Conservation (phyloP, 805 yeast species). For the Saccharomyces kudriavzevii region DNA sequence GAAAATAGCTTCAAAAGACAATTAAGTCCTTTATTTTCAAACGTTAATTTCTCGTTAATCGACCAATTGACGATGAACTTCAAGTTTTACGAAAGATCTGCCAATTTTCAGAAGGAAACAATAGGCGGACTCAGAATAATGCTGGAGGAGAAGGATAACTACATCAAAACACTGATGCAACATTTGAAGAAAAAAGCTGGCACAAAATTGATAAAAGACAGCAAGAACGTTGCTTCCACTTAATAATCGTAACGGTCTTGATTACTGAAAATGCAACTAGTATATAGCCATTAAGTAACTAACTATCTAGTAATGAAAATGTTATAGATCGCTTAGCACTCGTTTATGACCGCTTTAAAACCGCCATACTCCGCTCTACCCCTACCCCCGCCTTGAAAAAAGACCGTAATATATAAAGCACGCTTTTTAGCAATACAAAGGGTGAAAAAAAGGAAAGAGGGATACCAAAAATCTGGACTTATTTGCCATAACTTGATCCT, state of each 20-base stretch:
- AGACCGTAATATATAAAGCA: not conserved
- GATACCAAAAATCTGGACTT: not conserved
- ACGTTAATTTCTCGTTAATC: not conserved
- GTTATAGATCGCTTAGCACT: not conserved
- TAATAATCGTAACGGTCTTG: not conserved
- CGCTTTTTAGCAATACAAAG: slow-evolving; percentile 1
- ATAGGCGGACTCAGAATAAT: not conserved
- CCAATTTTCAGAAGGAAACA: not conserved
- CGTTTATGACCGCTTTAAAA: not conserved
- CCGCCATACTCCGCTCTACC: not conserved
- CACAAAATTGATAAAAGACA: not conserved
- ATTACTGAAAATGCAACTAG: not conserved
- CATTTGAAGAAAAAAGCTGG: not conserved
- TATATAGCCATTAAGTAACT: not conserved
- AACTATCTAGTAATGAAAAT: not conserved
- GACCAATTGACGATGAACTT: not conserved
- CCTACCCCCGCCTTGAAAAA: not conserved
- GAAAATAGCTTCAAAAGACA: not conserved
- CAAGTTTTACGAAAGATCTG: not conserved
- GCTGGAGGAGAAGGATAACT: not conserved
- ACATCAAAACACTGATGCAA: not conserved
- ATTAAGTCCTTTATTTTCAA: not conserved
- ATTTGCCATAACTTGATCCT: not conserved
- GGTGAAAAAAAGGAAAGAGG: not conserved
- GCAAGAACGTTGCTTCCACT: not conserved